Evolutionary conservation across 345 rosid species (phyloP), one percentile per base, ranked within the genome.

Genomic region (Angophora floribunda): DNA sequence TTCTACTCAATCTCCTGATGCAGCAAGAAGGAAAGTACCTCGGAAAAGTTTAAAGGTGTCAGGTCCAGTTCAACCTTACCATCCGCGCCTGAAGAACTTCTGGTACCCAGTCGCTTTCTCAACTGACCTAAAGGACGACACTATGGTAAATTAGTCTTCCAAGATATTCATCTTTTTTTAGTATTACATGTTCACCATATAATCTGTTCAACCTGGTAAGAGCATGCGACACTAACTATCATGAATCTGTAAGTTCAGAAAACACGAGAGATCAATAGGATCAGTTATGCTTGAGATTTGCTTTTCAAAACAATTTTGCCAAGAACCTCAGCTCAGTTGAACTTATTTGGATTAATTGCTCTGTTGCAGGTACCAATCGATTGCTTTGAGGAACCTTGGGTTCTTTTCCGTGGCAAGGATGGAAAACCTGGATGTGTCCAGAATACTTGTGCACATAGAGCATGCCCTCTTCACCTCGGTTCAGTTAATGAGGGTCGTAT

Each of bases 401-500:
- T 98, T 88, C 85, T 97, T 90, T 98, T 98, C 88, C 95, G 99
- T 22, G 99, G 99, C 32, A 94, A 95, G 91, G 98, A 96, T 61
- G 97, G 99, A 65, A 97, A 91, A 88, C 99, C 99, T 3, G 99
- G 99, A 88, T 98, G 99, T 87, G 97, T 98, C 86, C 95, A 89
- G 90, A 97, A 98, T 92, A 95, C 98, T 1, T 98, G 99, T 88
- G 99, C 99, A 5, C 99, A 98, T 91, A 94, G 99, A 92, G 99
- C 99, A 6, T 98, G 99, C 86, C 99, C 99, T 61, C 99, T 98
- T 91, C 92, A 98, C 91, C 99, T 98, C 87, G 99, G 99, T 87
- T 94, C 97, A 0, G 97, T 98, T 53, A 98, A 94, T 51, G 95
- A 98, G 85, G 99, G 99, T 24, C 98, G 98, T 53, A 96, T 98